These are phyloP conservation scores for Talaromyces thailandensis DNA, from an alignment of 495 filamentous ascomycete species.

Conservation along the genomic window DNA sequence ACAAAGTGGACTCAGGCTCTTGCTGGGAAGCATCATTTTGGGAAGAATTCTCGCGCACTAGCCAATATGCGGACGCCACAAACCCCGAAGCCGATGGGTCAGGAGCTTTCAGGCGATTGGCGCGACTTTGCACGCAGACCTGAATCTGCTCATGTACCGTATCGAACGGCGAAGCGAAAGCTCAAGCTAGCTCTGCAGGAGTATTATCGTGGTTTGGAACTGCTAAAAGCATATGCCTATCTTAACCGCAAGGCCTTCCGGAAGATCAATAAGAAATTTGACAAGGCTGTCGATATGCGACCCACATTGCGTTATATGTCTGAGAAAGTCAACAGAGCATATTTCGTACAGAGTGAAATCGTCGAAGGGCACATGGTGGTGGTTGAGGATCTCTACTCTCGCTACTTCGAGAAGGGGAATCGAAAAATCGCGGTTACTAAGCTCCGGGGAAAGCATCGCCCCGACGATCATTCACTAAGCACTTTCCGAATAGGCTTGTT, in stretches of 20 bases:
- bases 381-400: constrained; percentile 83
- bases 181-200: constrained; percentile 85
- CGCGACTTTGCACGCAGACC: constrained; percentile 60
- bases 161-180: constrained; percentile 79
- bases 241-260: constrained; percentile 88
- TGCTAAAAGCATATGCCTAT: constrained; percentile 82
- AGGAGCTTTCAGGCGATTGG: constrained; percentile 21
- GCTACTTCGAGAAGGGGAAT: constrained; percentile 86
- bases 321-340: constrained; percentile 82
- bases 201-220: constrained; percentile 83
- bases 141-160: constrained; percentile 52
- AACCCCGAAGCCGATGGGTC: constrained; percentile 19
- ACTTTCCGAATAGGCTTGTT: constrained; percentile 76
- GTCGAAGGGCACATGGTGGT: constrained; percentile 66
- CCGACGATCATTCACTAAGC: constrained; percentile 60
- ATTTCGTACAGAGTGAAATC: constrained; percentile 80
- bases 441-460: constrained; percentile 56
- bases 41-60: constrained; percentile 50
- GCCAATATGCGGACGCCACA: constrained; percentile 40
- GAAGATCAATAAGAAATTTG: constrained; percentile 98
- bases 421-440: constrained; percentile 84
- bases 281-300: constrained; percentile 74
- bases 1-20: constrained; percentile 23
- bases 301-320: constrained; percentile 77
- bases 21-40: constrained; percentile 28